These are phyloP conservation scores for Lathyrus tuberosus DNA, from an alignment of 306 rosid genomes.

Conservation along the genomic window DNA sequence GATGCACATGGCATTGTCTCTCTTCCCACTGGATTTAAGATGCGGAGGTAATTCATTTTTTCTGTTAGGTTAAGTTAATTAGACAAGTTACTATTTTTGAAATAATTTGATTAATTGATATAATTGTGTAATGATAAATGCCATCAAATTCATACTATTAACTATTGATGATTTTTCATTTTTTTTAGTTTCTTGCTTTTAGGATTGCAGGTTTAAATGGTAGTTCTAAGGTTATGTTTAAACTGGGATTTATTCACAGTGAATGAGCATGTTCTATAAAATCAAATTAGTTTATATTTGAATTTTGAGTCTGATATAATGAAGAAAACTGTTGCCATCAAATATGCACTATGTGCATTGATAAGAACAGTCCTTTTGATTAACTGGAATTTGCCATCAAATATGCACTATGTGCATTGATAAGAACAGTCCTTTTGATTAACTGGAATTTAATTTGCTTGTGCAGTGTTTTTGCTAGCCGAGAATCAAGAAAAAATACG, in stretches of 20 bases:
- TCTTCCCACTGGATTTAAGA: conserved; percentile 34
- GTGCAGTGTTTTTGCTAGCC: conserved; percentile 56
- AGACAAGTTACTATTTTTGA: neutral
- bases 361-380: neutral
- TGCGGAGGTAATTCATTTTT: conserved; percentile 53
- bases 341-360: neutral
- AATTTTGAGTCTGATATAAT: too few species aligned
- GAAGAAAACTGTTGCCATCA: too few species aligned
- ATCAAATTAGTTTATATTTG: conserved; percentile 4
- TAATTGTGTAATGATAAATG: neutral
- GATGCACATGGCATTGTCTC: conserved; percentile 28
- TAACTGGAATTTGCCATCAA: neutral
- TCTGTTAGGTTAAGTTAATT: conserved; percentile 4
- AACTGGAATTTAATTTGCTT: neutral
- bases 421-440: neutral
- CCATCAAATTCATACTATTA: neutral
- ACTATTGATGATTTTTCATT: neutral
- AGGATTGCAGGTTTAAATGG: neutral
- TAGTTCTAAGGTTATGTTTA: neutral
- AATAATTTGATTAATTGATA: neutral
- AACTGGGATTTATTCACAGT: neutral
- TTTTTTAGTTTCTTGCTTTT: too few species aligned
- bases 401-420: neutral
- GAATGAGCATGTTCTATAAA: neutral
- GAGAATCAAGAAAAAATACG: conserved; percentile 40